A percentile compares a stretch with the other conserved stretches of the same genome.
phyloP scores from a whole-genome alignment of 768 basidiomycete species.

The Boletellus ananiceps region DNA sequence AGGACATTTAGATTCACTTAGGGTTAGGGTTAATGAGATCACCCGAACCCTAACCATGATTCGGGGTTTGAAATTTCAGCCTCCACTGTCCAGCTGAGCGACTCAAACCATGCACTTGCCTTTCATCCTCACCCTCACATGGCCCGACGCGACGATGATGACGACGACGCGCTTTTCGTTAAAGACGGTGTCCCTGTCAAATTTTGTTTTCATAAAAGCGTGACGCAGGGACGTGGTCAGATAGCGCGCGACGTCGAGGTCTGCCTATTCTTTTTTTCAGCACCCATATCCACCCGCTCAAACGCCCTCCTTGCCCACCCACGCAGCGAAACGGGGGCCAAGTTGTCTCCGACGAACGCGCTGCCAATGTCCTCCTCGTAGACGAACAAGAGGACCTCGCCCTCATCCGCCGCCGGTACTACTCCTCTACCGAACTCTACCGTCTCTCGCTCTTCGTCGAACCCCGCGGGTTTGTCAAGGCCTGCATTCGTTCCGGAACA shows the following conservation, averaged over 20 bases:
- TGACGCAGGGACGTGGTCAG: constrained; percentile 17
- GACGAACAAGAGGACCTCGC: constrained; percentile 27
- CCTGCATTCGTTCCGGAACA: constrained; percentile 11
- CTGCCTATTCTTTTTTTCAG: background rate
- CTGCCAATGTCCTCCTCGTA: constrained; percentile 25
- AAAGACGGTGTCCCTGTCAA: constrained; percentile 20
- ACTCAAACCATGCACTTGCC: too few species aligned
- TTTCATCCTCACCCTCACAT: too few species aligned
- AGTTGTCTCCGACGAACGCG: constrained; percentile 13
- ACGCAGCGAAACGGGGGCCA: constrained; percentile 21
- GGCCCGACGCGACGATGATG: background rate
- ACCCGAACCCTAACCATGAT: constrained; percentile 25
- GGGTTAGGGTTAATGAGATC: constrained; percentile 13
- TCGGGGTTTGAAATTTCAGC: constrained; percentile 27
- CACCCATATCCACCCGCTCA: background rate
- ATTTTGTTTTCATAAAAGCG: constrained; percentile 27
- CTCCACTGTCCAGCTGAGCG: background rate
- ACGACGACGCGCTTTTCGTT: constrained; percentile 17
- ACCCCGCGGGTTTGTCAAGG: constrained; percentile 21
- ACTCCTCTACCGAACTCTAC: constrained; percentile 16
- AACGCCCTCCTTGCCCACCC: too few species aligned
- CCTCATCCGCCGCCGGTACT: constrained; percentile 24
- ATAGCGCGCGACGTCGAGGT: constrained; percentile 24
- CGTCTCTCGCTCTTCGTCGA: constrained; percentile 23
- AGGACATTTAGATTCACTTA: background rate